Conservation (phyloP, 2,329 filamentous ascomycete species). For the Xylariaceae sp. region DNA sequence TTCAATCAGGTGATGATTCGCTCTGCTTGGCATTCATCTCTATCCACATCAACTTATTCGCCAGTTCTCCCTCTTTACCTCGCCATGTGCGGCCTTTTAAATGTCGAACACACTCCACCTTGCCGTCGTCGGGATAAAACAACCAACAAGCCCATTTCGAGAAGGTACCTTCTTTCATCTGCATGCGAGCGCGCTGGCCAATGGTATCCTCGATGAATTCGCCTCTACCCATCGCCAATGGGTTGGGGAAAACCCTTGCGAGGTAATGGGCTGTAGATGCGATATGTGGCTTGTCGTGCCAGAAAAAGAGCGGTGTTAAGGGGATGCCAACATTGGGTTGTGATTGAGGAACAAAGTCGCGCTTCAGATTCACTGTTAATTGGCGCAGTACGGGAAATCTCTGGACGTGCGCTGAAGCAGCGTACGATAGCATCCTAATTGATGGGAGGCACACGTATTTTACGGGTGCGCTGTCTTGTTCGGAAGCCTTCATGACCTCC, state of each 20-base stretch:
- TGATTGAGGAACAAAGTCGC: constrained; percentile 32
- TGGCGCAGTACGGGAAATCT: constrained; percentile 39
- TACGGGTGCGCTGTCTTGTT: constrained; percentile 35
- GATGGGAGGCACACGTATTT: constrained; percentile 53
- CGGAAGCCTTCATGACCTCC: constrained; percentile 41
- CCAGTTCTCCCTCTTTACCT: constrained; percentile 34
- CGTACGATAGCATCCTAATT: constrained; percentile 49
- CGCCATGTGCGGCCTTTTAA: constrained; percentile 49
- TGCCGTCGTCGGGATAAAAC: constrained; percentile 48
- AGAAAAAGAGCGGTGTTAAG: constrained; percentile 54
- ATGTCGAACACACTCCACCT: constrained; percentile 44
- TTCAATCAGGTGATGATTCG: background rate
- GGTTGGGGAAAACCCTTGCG: constrained; percentile 44
- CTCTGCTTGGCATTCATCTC: constrained; percentile 24
- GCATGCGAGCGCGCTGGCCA: constrained; percentile 49
- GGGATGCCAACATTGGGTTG: constrained; percentile 31
- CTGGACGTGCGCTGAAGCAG: constrained; percentile 42
- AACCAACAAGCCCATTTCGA: constrained; percentile 53
- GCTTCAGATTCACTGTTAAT: constrained; percentile 40
- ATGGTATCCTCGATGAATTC: constrained; percentile 56
- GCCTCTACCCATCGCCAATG: constrained; percentile 47
- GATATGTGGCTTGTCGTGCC: constrained; percentile 56
- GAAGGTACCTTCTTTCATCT: constrained; percentile 54
- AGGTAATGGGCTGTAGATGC: constrained; percentile 48
- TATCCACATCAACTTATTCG: constrained; percentile 20